A percentile compares a stretch with the other conserved stretches of the same genome.
phyloP scores from a whole-genome alignment of 2,329 filamentous ascomycete species.

The Beauveria scarabaeidicola region DNA sequence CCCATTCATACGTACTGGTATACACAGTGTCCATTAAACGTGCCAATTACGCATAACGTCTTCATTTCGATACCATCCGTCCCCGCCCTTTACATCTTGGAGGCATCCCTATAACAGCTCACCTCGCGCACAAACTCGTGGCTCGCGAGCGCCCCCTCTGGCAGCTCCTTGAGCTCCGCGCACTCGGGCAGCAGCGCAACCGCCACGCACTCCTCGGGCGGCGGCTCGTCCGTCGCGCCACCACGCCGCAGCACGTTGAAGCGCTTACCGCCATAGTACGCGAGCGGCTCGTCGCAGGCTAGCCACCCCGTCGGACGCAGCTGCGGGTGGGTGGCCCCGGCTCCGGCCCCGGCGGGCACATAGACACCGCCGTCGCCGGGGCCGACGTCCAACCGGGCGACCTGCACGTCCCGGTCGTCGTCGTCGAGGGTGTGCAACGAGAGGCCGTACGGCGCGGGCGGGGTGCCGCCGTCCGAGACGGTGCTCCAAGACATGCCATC shows the following conservation, averaged over 20 bases:
- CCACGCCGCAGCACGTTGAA: constrained; percentile 23
- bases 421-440: constrained; percentile 12
- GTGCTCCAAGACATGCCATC: constrained; percentile 19
- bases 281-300: constrained; percentile 28
- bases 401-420: constrained; percentile 18
- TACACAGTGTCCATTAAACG: no score
- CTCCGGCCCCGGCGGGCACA: constrained; percentile 17
- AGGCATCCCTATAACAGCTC: constrained; percentile 27
- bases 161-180: constrained; percentile 22
- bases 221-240: constrained; percentile 15
- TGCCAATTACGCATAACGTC: no score
- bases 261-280: constrained; percentile 25
- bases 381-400: constrained; percentile 16
- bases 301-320: constrained; percentile 25
- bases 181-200: constrained; percentile 32
- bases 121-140: constrained; percentile 25
- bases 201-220: constrained; percentile 27
- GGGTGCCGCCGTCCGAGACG: constrained; percentile 27
- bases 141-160: constrained; percentile 21
- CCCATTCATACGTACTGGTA: no score
- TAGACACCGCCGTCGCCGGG: constrained; percentile 22
- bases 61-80: neutral
- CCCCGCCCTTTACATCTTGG: neutral
- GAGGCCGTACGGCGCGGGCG: constrained; percentile 26
- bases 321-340: constrained; percentile 15